Conservation (phyloP, 192 early-diverging fungal genomes). For the Entomortierella parvispora region DNA sequence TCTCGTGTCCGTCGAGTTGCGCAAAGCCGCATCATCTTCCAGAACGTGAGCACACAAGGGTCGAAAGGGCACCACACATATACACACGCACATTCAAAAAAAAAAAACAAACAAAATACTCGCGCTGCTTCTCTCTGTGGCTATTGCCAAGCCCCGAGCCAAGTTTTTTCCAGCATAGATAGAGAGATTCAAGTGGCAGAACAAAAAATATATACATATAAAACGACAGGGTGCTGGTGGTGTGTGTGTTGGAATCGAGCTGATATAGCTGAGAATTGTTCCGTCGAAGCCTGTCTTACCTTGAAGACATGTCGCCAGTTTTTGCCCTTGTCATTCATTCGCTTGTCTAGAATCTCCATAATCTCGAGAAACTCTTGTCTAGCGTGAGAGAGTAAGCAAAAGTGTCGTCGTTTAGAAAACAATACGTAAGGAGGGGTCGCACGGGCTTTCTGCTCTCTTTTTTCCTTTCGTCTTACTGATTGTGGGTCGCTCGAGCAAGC, state of each 20-base stretch:
- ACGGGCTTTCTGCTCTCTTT: no score
- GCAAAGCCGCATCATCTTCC: neutral
- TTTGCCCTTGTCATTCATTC: conserved; percentile 95
- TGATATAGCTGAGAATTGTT: conserved; percentile 9
- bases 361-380: conserved; percentile 93
- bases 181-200: neutral
- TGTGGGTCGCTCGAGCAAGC: conserved; percentile 85
- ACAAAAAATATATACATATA: no score
- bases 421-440: no score
- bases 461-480: conserved; percentile 81
- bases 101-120: no score
- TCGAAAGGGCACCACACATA: neutral
- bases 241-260: neutral
- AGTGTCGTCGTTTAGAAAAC: no score
- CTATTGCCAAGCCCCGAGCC: neutral
- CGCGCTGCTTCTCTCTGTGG: neutral
- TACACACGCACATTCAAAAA: no score
- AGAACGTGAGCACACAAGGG: neutral
- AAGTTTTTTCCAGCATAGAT: neutral
- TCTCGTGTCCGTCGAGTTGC: neutral
- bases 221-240: no score
- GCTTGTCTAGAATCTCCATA: conserved; percentile 98
- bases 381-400: neutral
- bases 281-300: conserved; percentile 56
- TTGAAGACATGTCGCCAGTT: conserved; percentile 99